Base-by-base conservation (phyloP, 768 basidiomycete genomes). In the Mycena sanguinolenta region DNA sequence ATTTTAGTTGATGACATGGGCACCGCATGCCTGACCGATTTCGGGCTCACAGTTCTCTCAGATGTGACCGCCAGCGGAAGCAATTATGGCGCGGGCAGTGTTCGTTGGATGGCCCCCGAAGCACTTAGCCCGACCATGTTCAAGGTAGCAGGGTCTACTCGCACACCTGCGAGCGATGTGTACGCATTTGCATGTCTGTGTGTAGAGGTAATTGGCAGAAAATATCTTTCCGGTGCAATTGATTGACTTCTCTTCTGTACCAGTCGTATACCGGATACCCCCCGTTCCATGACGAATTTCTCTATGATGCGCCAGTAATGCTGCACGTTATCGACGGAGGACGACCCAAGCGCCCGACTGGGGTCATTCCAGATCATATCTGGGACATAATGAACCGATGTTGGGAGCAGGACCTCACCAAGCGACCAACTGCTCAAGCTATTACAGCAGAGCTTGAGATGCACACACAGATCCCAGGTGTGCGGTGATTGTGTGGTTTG, bases 91-190 rank as follows among this genome's bases (percentile, higher is more conserved):
- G 59, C 64, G 19, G 65, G 71, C 1, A 66, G 65, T 49, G 64
- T 67, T n/a, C 64, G 70, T 16, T 74, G 73, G 73, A 72, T 74
- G 70, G 73, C 70, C 6, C 73, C 73, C 0, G 73, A 74, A 36
- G 46, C 62, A 8, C 50, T 74, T 13, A 44, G 70, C 52, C 73
- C 73, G 0, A 49, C 23, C 4, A 49, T 49, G 1, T 74, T 34
- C 21, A 65, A 59, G 32, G 34, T 64, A 2, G n/a, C 55, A 19
- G 38, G 58, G 21, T 59, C 44, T 10, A 53, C 17, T 7, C 60
- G 52, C 34, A 67, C 50, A 7, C 50, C 57, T 2, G 62, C 70
- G 6, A 68, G 66, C 42, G 71, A 72, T 23, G 60, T 68, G 17
- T 72, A 72, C 28, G 67, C 66, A 14, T 61, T 68, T 27, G 71